phyloP scores from a whole-genome alignment of 2,329 filamentous ascomycete genomes.

The Fusarium multiceps region DNA sequence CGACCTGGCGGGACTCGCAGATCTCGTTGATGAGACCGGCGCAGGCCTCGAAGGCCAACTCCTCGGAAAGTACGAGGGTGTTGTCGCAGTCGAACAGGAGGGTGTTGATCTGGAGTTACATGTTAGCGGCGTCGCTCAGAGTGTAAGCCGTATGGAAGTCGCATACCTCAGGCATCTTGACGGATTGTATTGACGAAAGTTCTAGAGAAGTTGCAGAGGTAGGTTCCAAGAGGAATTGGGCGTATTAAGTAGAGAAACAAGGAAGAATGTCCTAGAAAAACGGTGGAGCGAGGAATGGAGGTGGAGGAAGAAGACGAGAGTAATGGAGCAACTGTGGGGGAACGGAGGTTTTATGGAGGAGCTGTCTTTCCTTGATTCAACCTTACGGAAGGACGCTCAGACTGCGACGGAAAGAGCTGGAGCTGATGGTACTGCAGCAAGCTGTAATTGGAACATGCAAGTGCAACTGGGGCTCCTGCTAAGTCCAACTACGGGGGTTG shows the following conservation, averaged over 20 bases:
- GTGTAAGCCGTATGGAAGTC: not conserved
- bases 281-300: conserved; percentile 16
- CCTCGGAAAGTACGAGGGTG: conserved; percentile 92
- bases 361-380: conserved; percentile 20
- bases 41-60: conserved; percentile 90
- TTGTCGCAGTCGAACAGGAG: conserved; percentile 87
- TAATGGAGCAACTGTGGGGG: conserved; percentile 30
- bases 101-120: conserved; percentile 65
- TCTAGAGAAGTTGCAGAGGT: not conserved
- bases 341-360: conserved; percentile 59
- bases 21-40: conserved; percentile 90
- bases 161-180: conserved; percentile 52
- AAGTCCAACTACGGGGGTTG: conserved; percentile 5
- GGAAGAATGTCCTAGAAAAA: conserved; percentile 21
- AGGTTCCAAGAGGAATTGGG: conserved; percentile 9
- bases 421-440: conserved; percentile 1
- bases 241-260: conserved; percentile 15
- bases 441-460: conserved; percentile 27
- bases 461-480: conserved; percentile 25
- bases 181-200: conserved; percentile 17
- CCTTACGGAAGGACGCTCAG: conserved; percentile 9
- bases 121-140: conserved; percentile 2
- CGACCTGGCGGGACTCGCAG: conserved; percentile 72
- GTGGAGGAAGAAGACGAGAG: conserved; percentile 17
- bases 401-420: not conserved